phyloP scores from a whole-genome alignment of 257 asterid species.

The Capsicum chinense region DNA sequence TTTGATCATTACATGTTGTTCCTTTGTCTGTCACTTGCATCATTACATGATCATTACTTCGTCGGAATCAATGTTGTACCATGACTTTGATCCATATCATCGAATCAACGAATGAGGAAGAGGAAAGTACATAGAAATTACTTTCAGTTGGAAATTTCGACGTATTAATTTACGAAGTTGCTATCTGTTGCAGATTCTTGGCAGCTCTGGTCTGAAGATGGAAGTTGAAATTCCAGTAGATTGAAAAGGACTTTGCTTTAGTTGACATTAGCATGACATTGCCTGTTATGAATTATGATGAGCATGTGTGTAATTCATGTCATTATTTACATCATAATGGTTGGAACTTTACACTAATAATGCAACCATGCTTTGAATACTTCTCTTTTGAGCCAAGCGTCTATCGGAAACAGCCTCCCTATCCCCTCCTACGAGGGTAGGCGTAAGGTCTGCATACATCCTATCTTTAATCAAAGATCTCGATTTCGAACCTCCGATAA shows the following conservation, averaged over 20 bases:
- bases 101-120: background rate
- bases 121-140: background rate
- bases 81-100: conserved; percentile 19
- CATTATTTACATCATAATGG: background rate
- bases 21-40: background rate
- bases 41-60: background rate
- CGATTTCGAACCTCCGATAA: no score
- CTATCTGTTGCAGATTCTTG: conserved; percentile 56
- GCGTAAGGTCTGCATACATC: background rate
- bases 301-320: background rate
- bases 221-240: conserved; percentile 85
- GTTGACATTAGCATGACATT: background rate
- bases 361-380: background rate
- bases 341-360: background rate
- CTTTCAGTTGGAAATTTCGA: background rate
- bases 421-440: background rate
- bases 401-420: background rate
- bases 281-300: background rate
- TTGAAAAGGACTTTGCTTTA: conserved; percentile 37
- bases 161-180: background rate
- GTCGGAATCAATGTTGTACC: background rate
- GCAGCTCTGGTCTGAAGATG: conserved; percentile 62
- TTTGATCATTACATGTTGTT: no score
- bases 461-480: no score
- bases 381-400: background rate